Evolutionary conservation across 306 rosid species (phyloP).

Genomic region (Prunus campanulata): DNA sequence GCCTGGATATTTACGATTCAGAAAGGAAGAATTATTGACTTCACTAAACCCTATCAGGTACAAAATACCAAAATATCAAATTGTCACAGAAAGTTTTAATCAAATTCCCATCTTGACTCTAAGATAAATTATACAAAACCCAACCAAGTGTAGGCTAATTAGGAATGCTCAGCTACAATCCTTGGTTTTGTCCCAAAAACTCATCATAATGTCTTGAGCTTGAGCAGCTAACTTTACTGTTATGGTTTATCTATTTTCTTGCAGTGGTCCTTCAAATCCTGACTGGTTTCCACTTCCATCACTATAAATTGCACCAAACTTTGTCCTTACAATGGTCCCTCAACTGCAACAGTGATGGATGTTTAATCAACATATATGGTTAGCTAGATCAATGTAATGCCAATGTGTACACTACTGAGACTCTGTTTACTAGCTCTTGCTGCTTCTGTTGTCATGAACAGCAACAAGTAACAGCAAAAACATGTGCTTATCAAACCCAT

Average conservation of each 20-base stretch:
- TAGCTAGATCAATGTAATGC: no score
- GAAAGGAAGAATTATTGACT: background rate
- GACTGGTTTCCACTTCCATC: slow-evolving; percentile 22
- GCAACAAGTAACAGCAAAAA: no score
- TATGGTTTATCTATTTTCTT: slow-evolving; percentile 28
- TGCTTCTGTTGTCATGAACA: no score
- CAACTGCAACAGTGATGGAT: background rate
- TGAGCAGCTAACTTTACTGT: slow-evolving; percentile 14
- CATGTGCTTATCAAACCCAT: no score
- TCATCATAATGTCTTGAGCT: slow-evolving; percentile 16
- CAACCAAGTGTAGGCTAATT: slow-evolving; percentile 9
- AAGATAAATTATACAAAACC: background rate
- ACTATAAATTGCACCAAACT: slow-evolving; percentile 28
- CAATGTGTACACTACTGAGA: no score
- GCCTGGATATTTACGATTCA: slow-evolving; percentile 28
- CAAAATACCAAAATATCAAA: background rate
- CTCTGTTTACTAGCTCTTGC: background rate
- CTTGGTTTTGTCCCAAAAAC: slow-evolving; percentile 20
- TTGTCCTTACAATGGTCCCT: slow-evolving; percentile 27
- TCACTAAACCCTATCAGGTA: no score
- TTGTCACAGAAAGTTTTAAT: background rate
- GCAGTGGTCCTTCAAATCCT: slow-evolving; percentile 29
- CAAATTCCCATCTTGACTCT: background rate
- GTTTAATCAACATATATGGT: background rate
- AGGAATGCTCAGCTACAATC: background rate